A percentile compares a stretch with the other conserved stretches of the same genome.
Conservation (phyloP, 768 basidiomycete species). For the Tylopilus cervinicoccineus region DNA sequence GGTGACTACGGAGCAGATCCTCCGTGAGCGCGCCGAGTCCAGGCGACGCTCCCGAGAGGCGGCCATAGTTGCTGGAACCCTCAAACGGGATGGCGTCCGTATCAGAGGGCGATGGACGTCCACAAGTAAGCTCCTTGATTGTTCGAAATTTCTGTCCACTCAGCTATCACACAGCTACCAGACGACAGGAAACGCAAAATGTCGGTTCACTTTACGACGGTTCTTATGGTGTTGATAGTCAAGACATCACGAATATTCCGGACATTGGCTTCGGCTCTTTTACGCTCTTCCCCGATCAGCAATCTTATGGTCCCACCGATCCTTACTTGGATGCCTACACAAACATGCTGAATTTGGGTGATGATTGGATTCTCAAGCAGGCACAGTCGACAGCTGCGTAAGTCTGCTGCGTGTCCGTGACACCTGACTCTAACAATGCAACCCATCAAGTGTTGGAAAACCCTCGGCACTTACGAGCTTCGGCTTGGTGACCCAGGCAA, state of each 20-base stretch:
- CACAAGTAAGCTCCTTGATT: slow-evolving; percentile 36
- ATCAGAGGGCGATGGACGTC: slow-evolving; percentile 61
- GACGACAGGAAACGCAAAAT: slow-evolving; percentile 40
- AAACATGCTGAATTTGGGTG: slow-evolving; percentile 47
- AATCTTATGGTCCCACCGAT: slow-evolving; percentile 46
- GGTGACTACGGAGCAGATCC: slow-evolving; percentile 43
- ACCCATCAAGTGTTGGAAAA: slow-evolving; percentile 44
- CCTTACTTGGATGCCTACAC: slow-evolving; percentile 49
- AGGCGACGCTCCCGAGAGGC: slow-evolving; percentile 42
- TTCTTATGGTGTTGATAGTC: slow-evolving; percentile 60
- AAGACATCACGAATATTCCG: slow-evolving; percentile 57
- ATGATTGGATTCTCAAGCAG: slow-evolving; percentile 54
- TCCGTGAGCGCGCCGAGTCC: slow-evolving; percentile 46
- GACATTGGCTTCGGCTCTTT: slow-evolving; percentile 56
- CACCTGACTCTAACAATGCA: slow-evolving; percentile 3
- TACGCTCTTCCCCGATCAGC: slow-evolving; percentile 69
- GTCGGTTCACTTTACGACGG: slow-evolving; percentile 57
- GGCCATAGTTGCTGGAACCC: slow-evolving; percentile 31
- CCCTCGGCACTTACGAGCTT: slow-evolving; percentile 52
- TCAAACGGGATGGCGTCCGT: slow-evolving; percentile 37
- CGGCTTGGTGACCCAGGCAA: slow-evolving; percentile 58
- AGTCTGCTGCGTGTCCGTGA: slow-evolving; percentile 13
- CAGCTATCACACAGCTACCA: slow-evolving; percentile 36
- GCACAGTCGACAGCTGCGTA: slow-evolving; percentile 43
- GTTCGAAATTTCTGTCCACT: background rate